Base-by-base conservation (phyloP, 768 basidiomycete genomes). In the Lyophyllum decastes region DNA sequence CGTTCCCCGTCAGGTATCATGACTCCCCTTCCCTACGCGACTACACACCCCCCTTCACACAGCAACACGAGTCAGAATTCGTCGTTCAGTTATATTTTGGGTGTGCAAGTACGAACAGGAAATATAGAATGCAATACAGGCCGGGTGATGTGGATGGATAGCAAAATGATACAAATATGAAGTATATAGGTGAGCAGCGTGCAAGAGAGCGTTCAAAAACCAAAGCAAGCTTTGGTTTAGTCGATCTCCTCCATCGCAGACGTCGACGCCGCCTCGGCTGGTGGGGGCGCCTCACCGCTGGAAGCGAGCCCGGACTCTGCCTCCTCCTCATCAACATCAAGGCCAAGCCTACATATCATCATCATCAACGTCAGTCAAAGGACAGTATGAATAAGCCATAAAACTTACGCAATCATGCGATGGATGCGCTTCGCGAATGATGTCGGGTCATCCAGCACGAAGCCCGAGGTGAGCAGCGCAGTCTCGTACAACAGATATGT, bases 211-310 rank as follows among this genome's bases (percentile, higher is more conserved):
- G 62, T 55, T 60, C 30, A 8, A 33, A 16, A 26, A 58, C 55
- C 43, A 58, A 60, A 61, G 16, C 26, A 33, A 33, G 38, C 46
- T 47, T 0, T 27, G 61, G 41, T 76, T 71, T 87, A 93, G 69
- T 93, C 91, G 61, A 98, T 96, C 81, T 98, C 95, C 83, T 98
- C 96, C 95, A 98, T 97, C 52, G 89, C 89, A 14, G 92, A 92
- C 24, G 88, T 82, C 44, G 89, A 80, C 27, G 86, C 82, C 17
- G 74, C 79, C 68, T 88, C 89, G 52, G 74, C 64, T 57, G 82
- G 75, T 26, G 82, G 81, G 2, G 87, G 78, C 0, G 76, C 78
- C 50, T 80, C 81, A 46, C 40, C 81, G 46, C 35, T 38, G 35
- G 78, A 69, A 8, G 75, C 72, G 10, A 76, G 68, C 40, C 78